A percentile compares a stretch with the other conserved stretches of the same genome.
Conservation (phyloP, 441 rosid species). For the Codiaeum variegatum region DNA sequence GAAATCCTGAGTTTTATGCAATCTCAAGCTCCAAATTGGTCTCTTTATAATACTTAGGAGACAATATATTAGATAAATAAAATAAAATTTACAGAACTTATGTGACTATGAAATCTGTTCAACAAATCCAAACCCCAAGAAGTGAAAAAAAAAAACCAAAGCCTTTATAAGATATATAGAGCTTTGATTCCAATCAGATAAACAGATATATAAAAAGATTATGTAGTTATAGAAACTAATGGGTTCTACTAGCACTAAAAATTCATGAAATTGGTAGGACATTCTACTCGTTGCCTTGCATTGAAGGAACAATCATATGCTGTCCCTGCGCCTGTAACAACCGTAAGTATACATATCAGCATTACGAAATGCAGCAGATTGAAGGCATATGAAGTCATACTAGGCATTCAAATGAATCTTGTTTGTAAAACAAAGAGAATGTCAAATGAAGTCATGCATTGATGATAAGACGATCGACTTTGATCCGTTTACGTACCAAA, state of each 20-base stretch:
- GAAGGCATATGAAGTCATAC: neutral
- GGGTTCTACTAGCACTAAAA: slow-evolving; percentile 25
- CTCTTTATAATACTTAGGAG: slow-evolving; percentile 1
- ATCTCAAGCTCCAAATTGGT: neutral
- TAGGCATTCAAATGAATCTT: no score
- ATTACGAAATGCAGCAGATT: neutral
- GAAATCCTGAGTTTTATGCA: neutral
- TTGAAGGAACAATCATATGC: slow-evolving; percentile 43
- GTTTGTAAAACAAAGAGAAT: neutral
- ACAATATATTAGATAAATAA: slow-evolving; percentile 1
- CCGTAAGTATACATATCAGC: slow-evolving; percentile 3
- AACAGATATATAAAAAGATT: slow-evolving; percentile 22
- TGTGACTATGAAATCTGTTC: slow-evolving; percentile 10
- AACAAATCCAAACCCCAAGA: slow-evolving; percentile 12
- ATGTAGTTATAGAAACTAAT: slow-evolving; percentile 23
- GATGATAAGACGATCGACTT: neutral
- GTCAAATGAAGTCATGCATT: neutral
- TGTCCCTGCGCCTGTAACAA: slow-evolving; percentile 44
- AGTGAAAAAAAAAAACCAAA: neutral
- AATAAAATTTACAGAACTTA: slow-evolving; percentile 28
- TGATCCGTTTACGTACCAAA: neutral
- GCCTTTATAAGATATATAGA: slow-evolving; percentile 17
- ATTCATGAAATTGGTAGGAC: slow-evolving; percentile 16
- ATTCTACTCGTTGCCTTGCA: slow-evolving; percentile 53
- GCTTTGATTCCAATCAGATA: slow-evolving; percentile 18